These are phyloP conservation scores for Westerdykella aurantiaca DNA, from an alignment of 2,329 filamentous ascomycete genomes.

Conservation along the genomic window DNA sequence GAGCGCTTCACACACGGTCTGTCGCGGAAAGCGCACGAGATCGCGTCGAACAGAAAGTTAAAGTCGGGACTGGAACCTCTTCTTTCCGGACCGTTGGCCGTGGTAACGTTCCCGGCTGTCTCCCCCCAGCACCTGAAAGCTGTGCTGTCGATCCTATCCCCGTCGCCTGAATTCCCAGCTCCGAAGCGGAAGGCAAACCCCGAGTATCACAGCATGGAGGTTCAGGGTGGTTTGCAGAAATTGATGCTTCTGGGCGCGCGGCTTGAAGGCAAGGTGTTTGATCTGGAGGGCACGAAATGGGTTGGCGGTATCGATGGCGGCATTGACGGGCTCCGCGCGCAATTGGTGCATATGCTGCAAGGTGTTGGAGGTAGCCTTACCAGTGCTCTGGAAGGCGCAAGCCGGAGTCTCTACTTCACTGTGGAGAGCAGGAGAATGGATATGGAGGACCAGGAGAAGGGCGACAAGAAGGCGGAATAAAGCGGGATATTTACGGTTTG, in stretches of 20 bases:
- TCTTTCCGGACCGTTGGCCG: conserved; percentile 72
- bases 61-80: conserved; percentile 65
- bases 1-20: conserved; percentile 55
- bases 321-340: conserved; percentile 70
- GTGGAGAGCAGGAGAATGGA: conserved; percentile 76
- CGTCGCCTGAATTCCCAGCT: conserved; percentile 67
- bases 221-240: conserved; percentile 81
- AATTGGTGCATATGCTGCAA: conserved; percentile 77
- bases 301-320: conserved; percentile 74
- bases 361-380: conserved; percentile 72
- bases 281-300: conserved; percentile 65
- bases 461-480: conserved; percentile 15
- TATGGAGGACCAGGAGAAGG: conserved; percentile 65
- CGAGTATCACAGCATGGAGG: conserved; percentile 70
- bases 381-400: conserved; percentile 69
- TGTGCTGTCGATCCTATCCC: conserved; percentile 71
- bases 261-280: conserved; percentile 79
- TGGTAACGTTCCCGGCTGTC: conserved; percentile 74
- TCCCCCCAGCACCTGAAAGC: conserved; percentile 79
- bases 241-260: conserved; percentile 79
- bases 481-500: neutral
- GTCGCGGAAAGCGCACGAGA: conserved; percentile 50
- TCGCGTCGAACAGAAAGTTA: conserved; percentile 46
- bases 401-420: conserved; percentile 79
- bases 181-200: conserved; percentile 71